Percentiles rank a stretch among this genome's conserved stretches.
These are phyloP conservation scores for Boletus reticulatus DNA, from an alignment of 768 basidiomycete species.

Conservation along the genomic window DNA sequence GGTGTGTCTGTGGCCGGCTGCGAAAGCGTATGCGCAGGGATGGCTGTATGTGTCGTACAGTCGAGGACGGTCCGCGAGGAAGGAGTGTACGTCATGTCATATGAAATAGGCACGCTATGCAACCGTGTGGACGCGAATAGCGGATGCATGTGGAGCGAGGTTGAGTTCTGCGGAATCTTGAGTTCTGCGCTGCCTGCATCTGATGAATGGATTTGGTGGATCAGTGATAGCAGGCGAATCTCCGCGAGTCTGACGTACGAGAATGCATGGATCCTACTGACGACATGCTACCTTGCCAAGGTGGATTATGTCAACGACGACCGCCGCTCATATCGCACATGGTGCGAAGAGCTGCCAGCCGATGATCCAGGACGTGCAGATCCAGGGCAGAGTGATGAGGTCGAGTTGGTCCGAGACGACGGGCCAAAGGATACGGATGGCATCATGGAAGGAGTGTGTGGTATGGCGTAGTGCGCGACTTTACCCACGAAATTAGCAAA, in stretches of 20 bases:
- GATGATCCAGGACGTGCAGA: slow-evolving; percentile 38
- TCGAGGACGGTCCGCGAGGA: slow-evolving; percentile 58
- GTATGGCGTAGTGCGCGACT: slow-evolving; percentile 33
- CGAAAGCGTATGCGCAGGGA: slow-evolving; percentile 53
- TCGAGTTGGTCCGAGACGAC: slow-evolving; percentile 53
- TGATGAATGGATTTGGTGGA: slow-evolving; percentile 4
- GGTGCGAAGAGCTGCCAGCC: slow-evolving; percentile 40
- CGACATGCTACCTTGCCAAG: slow-evolving; percentile 44
- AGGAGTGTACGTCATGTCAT: slow-evolving; percentile 56
- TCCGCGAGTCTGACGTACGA: slow-evolving; percentile 33
- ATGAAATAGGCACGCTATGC: slow-evolving; percentile 60
- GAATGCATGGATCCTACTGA: slow-evolving; percentile 38
- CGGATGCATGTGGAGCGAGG: slow-evolving; percentile 59
- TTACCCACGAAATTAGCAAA: not conserved
- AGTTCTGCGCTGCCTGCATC: slow-evolving; percentile 25
- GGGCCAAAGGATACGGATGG: slow-evolving; percentile 34
- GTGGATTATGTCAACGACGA: slow-evolving; percentile 45
- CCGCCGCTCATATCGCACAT: slow-evolving; percentile 39
- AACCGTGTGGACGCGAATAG: slow-evolving; percentile 55
- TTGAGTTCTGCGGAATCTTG: slow-evolving; percentile 21
- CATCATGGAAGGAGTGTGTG: slow-evolving; percentile 28
- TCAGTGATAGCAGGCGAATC: slow-evolving; percentile 5
- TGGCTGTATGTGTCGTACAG: slow-evolving; percentile 48
- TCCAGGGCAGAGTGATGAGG: slow-evolving; percentile 45
- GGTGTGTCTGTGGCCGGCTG: slow-evolving; percentile 68